A percentile compares a stretch with the other conserved stretches of the same genome.
Conservation (phyloP, 306 rosid species). For the Cyclanthera cordifolia region DNA sequence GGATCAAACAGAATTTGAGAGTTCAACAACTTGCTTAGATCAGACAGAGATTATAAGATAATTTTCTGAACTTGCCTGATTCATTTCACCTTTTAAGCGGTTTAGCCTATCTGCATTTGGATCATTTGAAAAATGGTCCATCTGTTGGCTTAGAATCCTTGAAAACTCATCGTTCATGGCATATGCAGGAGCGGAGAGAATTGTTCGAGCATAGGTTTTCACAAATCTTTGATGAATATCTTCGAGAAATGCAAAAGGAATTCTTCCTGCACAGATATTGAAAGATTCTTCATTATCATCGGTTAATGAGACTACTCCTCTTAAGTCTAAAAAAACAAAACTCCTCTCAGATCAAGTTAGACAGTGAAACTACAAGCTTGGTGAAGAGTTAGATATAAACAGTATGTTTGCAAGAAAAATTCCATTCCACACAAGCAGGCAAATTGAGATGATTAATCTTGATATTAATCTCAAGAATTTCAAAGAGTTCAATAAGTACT, state of each 20-base stretch:
- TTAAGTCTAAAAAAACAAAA: neutral
- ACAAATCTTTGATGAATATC: slow-evolving; percentile 66
- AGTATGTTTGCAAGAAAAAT: neutral
- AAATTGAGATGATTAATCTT: neutral
- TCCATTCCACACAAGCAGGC: neutral
- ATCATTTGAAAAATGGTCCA: slow-evolving; percentile 59
- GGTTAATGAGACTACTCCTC: neutral
- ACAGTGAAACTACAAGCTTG: neutral
- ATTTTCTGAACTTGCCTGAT: slow-evolving; percentile 37
- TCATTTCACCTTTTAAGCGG: slow-evolving; percentile 74
- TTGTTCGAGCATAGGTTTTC: slow-evolving; percentile 53
- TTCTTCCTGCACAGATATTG: slow-evolving; percentile 31
- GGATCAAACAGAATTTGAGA: neutral
- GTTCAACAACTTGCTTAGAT: neutral
- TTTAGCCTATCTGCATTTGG: slow-evolving; percentile 70
- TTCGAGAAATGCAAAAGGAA: slow-evolving; percentile 66
- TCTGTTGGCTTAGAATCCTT: slow-evolving; percentile 58
- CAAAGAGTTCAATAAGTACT: neutral
- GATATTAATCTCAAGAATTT: neutral
- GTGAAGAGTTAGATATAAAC: neutral
- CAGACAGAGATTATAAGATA: neutral
- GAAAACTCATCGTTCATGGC: slow-evolving; percentile 76
- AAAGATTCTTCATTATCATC: neutral
- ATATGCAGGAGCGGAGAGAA: slow-evolving; percentile 52
- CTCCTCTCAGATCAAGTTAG: neutral